These are phyloP conservation scores for Cylindrodendrum hubeiense DNA, from an alignment of 2,329 filamentous ascomycete species.

Conservation along the genomic window DNA sequence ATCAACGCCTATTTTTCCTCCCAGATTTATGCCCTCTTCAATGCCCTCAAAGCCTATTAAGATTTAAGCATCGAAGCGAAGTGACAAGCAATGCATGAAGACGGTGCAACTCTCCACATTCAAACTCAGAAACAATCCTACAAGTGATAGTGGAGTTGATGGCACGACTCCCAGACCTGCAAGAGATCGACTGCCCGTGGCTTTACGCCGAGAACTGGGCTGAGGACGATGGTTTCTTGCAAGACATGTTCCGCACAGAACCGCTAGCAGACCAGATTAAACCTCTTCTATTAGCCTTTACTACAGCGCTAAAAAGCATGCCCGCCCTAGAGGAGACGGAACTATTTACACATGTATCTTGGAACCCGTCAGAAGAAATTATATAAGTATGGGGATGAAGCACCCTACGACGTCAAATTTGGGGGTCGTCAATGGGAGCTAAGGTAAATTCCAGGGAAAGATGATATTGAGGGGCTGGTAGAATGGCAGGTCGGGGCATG, in stretches of 20 bases:
- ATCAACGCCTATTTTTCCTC: conserved; percentile 11
- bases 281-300: conserved; percentile 9
- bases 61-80: background rate
- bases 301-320: conserved; percentile 11
- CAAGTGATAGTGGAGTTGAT: background rate
- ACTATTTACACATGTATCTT: conserved; percentile 3
- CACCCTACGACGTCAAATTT: background rate
- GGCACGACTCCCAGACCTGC: conserved; percentile 8
- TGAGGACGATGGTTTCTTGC: background rate
- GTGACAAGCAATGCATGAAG: background rate
- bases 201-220: background rate
- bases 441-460: conserved; percentile 7
- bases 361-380: background rate
- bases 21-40: conserved; percentile 11
- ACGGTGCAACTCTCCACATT: background rate
- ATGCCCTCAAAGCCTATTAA: conserved; percentile 4
- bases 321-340: conserved; percentile 10
- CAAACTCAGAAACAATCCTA: background rate
- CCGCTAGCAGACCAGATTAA: background rate
- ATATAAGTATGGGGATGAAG: conserved; percentile 2
- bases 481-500: conserved; percentile 16
- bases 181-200: conserved; percentile 3
- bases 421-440: background rate
- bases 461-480: background rate
- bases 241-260: conserved; percentile 12